Percentiles rank a stretch among this genome's conserved stretches.
phyloP scores from a whole-genome alignment of 345 rosid species.

The Citrus inodora region DNA sequence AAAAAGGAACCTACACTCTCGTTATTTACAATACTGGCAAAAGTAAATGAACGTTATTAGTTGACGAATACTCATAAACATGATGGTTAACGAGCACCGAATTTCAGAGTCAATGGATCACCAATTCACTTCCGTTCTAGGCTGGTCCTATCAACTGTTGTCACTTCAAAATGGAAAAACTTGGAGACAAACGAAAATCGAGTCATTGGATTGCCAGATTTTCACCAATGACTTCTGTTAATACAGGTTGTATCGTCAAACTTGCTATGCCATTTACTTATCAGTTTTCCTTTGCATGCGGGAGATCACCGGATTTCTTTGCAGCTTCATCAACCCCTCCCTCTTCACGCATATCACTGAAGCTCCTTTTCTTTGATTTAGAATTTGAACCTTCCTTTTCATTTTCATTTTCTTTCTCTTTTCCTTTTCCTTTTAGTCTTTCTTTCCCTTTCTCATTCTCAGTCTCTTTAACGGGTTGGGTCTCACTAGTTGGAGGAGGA shows the following conservation, averaged over 20 bases:
- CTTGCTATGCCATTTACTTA: constrained; percentile 7
- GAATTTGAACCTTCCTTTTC: constrained; percentile 42
- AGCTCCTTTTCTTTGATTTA: constrained; percentile 56
- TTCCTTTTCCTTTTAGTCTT: constrained; percentile 26
- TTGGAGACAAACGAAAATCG: background rate
- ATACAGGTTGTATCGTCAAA: constrained; percentile 1
- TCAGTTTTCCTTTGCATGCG: constrained; percentile 15
- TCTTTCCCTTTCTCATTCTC: constrained; percentile 33
- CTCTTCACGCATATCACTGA: constrained; percentile 39
- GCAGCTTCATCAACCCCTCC: constrained; percentile 36
- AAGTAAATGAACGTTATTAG: background rate
- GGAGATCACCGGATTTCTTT: constrained; percentile 24
- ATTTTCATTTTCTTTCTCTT: constrained; percentile 19
- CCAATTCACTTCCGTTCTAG: background rate
- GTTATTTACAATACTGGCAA: background rate
- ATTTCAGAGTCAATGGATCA: background rate
- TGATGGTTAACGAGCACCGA: background rate
- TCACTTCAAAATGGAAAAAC: background rate
- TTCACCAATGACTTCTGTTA: background rate
- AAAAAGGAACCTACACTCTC: background rate
- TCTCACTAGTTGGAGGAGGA: constrained; percentile 38
- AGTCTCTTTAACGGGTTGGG: constrained; percentile 29
- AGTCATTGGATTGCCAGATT: background rate
- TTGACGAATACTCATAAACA: background rate
- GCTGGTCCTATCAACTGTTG: constrained; percentile 3